Evolutionary conservation across 2,329 filamentous ascomycete genomes (phyloP).

Genomic region (Sordariomycetes sp.): DNA sequence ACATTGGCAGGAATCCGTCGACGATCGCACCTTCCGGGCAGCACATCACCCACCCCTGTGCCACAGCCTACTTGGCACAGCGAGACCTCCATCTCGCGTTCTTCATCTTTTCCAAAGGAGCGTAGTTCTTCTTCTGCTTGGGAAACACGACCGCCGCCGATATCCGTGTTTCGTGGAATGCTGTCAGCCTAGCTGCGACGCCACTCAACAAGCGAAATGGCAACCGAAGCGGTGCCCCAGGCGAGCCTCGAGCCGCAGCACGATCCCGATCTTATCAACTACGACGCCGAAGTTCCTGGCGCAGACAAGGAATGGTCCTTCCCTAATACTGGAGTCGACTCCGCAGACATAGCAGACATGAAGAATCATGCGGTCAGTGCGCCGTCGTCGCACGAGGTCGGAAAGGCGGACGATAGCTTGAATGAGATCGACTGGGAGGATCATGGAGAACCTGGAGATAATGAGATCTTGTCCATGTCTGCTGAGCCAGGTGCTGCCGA

Average conservation of each 20-base stretch:
- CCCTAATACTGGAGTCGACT: background rate
- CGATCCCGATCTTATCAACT: slow-evolving; percentile 23
- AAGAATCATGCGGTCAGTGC: background rate
- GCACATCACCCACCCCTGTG: background rate
- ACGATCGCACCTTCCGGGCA: background rate
- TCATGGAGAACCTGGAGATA: background rate
- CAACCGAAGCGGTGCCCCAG: slow-evolving; percentile 9
- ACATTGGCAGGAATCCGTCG: background rate
- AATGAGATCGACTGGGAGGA: slow-evolving; percentile 9
- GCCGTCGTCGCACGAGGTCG: background rate
- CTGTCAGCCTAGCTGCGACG: background rate
- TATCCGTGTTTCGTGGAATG: background rate
- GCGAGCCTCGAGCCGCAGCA: slow-evolving; percentile 10
- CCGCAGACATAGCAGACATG: background rate
- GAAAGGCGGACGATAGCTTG: background rate
- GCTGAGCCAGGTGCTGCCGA: slow-evolving; percentile 11
- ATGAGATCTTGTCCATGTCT: slow-evolving; percentile 4
- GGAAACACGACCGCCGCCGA: background rate
- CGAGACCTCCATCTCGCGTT: background rate
- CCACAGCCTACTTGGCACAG: background rate
- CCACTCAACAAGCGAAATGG: slow-evolving; percentile 1
- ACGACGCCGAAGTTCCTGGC: slow-evolving; percentile 15
- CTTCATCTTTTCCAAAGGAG: background rate
- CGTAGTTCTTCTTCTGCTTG: background rate
- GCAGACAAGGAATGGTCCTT: background rate